These are phyloP conservation scores for Bryoglossum gracile DNA, from an alignment of 495 filamentous ascomycete species.

Conservation along the genomic window DNA sequence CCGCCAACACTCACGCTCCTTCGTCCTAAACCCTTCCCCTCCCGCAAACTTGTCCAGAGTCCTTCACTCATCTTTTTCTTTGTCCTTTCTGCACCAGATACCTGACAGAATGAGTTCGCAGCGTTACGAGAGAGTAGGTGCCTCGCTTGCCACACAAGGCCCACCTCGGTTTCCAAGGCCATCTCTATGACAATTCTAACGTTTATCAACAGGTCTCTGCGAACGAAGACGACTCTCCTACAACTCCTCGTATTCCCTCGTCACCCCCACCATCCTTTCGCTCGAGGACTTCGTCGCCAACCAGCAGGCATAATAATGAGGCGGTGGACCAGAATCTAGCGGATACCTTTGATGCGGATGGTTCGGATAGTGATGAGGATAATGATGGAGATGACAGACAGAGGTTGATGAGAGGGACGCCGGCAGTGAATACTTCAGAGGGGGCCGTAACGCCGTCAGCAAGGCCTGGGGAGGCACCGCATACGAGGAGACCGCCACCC, in stretches of 20 bases:
- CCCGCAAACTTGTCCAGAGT: constrained; percentile 13
- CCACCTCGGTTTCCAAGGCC: background rate
- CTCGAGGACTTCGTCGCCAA: constrained; percentile 67
- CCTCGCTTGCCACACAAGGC: constrained; percentile 24
- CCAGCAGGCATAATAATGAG: constrained; percentile 27
- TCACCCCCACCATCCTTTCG: constrained; percentile 94
- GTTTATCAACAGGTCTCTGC: constrained; percentile 35
- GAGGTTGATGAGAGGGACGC: constrained; percentile 65
- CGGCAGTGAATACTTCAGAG: constrained; percentile 28
- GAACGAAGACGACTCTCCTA: constrained; percentile 34
- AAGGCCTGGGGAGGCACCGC: background rate
- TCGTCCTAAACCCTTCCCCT: background rate
- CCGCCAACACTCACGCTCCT: background rate
- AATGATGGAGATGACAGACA: constrained; percentile 74
- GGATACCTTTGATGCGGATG: constrained; percentile 82
- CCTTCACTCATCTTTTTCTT: constrained; percentile 26
- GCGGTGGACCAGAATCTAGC: constrained; percentile 70
- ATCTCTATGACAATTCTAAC: constrained; percentile 15
- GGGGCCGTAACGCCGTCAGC: constrained; percentile 2
- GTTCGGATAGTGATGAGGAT: constrained; percentile 64
- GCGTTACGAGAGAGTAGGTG: constrained; percentile 77
- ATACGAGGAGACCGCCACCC: too few relatives aligned
- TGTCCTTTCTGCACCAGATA: too few relatives aligned
- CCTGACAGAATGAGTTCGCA: constrained; percentile 65
- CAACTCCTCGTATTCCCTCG: constrained; percentile 49